Conservation (phyloP, 2,329 filamentous ascomycete species). For the Juglanconis juglandina region DNA sequence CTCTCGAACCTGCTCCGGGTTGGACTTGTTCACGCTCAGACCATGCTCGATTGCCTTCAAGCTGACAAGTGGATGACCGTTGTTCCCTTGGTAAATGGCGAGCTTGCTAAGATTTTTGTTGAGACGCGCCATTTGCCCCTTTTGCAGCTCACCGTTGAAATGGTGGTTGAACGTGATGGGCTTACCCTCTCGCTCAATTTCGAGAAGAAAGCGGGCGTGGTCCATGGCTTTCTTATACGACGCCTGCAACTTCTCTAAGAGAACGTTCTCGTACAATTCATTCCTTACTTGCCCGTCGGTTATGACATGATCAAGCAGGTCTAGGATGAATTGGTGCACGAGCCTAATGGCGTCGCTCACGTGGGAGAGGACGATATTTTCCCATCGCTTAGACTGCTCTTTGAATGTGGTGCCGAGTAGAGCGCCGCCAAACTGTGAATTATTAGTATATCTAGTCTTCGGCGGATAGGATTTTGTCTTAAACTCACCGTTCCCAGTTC, state of each 20-base stretch:
- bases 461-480: constrained; percentile 18
- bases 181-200: constrained; percentile 44
- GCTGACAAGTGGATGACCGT: neutral
- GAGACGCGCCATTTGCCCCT: constrained; percentile 24
- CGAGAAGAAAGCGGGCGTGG: constrained; percentile 49
- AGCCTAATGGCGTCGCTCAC: constrained; percentile 47
- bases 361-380: constrained; percentile 42
- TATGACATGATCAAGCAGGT: constrained; percentile 40
- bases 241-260: constrained; percentile 43
- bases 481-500: constrained; percentile 52
- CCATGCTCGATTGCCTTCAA: neutral
- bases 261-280: constrained; percentile 39
- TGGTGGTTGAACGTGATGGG: constrained; percentile 51
- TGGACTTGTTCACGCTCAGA: constrained; percentile 17
- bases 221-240: constrained; percentile 46
- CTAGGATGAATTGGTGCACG: constrained; percentile 50
- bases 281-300: constrained; percentile 39
- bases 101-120: constrained; percentile 15
- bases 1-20: constrained; percentile 26
- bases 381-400: constrained; percentile 54
- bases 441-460: neutral
- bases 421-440: constrained; percentile 32
- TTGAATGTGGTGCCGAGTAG: constrained; percentile 46
- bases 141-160: constrained; percentile 42
- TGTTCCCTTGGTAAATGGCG: neutral